These are phyloP conservation scores for Microcos paniculata DNA, from an alignment of 345 rosid species.

Conservation along the genomic window DNA sequence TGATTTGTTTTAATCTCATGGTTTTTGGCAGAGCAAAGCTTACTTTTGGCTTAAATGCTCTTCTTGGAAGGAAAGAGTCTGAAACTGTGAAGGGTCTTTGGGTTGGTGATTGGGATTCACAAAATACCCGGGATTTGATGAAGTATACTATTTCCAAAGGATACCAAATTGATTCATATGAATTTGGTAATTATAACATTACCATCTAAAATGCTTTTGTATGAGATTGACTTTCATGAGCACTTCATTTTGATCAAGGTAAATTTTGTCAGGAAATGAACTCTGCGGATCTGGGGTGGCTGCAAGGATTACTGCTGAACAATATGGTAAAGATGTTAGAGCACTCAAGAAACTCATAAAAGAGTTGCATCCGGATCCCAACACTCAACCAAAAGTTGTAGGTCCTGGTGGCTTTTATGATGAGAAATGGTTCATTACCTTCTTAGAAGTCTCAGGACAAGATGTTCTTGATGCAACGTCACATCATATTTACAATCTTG, in stretches of 20 bases:
- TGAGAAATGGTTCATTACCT: constrained; percentile 45
- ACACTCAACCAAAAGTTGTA: constrained; percentile 37
- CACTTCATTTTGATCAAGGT: background rate
- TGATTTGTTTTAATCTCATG: background rate
- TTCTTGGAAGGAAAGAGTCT: constrained; percentile 33
- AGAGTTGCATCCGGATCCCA: constrained; percentile 32
- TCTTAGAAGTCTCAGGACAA: constrained; percentile 39
- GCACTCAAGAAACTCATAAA: constrained; percentile 28
- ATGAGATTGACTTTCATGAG: background rate
- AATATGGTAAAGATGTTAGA: constrained; percentile 40
- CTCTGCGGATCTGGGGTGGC: constrained; percentile 47
- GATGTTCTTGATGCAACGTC: constrained; percentile 54
- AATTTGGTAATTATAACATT: constrained; percentile 37
- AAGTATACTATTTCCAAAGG: constrained; percentile 45
- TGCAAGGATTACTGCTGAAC: constrained; percentile 36
- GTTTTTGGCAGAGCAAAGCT: constrained; percentile 31
- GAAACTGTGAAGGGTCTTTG: constrained; percentile 15
- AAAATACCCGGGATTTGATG: constrained; percentile 50
- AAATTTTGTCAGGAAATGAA: constrained; percentile 47
- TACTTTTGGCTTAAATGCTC: constrained; percentile 54
- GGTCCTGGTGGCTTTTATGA: constrained; percentile 66
- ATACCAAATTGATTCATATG: constrained; percentile 57
- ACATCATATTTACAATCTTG: constrained; percentile 69
- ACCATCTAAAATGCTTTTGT: background rate
- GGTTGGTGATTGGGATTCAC: constrained; percentile 45